Evolutionary conservation across 306 rosid species (phyloP).

Genomic region (Casuarina cunninghamiana): DNA sequence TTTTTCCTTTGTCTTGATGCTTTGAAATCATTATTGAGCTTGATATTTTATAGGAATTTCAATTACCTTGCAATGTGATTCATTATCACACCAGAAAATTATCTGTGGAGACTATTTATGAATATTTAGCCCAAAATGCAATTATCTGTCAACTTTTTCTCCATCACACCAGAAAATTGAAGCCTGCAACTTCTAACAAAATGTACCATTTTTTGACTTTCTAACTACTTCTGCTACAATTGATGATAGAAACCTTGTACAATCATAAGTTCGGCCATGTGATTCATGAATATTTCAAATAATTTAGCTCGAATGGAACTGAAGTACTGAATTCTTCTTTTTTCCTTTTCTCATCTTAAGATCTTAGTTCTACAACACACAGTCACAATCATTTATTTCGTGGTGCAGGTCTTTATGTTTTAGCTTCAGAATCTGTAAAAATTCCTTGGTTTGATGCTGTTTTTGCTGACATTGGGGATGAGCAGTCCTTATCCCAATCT

Average conservation of each 20-base stretch:
- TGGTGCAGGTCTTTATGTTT: slow-evolving; percentile 76
- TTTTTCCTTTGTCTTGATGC: background rate
- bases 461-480: slow-evolving; percentile 95
- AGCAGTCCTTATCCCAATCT: slow-evolving; percentile 87
- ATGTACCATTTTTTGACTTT: background rate
- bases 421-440: slow-evolving; percentile 83
- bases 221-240: background rate
- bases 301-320: slow-evolving; percentile 5
- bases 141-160: too few relatives aligned
- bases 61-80: background rate
- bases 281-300: slow-evolving; percentile 23
- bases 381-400: slow-evolving; percentile 17
- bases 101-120: background rate
- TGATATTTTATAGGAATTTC: background rate
- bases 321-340: slow-evolving; percentile 2
- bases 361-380: slow-evolving; percentile 17
- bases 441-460: slow-evolving; percentile 97
- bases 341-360: slow-evolving; percentile 13
- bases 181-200: background rate
- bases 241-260: slow-evolving; percentile 6
- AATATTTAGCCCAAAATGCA: background rate
- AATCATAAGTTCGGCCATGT: slow-evolving; percentile 16
- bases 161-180: too few relatives aligned
- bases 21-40: background rate
- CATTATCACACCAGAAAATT: too few relatives aligned